Base-by-base conservation (phyloP, 768 basidiomycete genomes). In the Leccinellum luteum region DNA sequence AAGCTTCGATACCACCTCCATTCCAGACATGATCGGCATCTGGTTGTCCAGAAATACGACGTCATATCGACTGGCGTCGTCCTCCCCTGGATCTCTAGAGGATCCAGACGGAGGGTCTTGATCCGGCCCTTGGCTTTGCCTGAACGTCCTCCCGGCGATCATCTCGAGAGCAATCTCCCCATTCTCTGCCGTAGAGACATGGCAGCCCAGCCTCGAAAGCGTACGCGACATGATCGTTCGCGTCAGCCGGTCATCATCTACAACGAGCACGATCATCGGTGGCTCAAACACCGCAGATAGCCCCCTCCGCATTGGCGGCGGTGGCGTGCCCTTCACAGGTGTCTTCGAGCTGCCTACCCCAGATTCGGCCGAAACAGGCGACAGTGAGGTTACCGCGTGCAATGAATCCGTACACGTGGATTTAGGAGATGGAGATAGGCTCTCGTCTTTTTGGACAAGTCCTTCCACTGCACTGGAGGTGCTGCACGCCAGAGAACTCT, bases 201-300 rank as follows among this genome's bases (percentile, higher is more conserved):
- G 71, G 70, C 91, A 93, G 1, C 92, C 91, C 2, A 94, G 76
- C 34, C 91, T 79, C n/a, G 82, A 81, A 44, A 94, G 76, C 70
- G 92, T 82, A 23, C 91, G 80, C 58, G 79, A 81, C 92, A 94
- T 93, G 58, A 94, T 75, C 51, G 81, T 85, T 51, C 92, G 81
- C 52, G 93, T 94, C 54, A 94, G 71, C 12, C 79, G 72, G 69
- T 95, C 93, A 65, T 94, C 90, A 63, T 93, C 92, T 0, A 93
- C 92, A 3, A 93, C 89, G 19, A 92, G 77, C 48, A 90, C 89
- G 14, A 78, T 78, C 62, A 92, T 67, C 8, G 79, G 81, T 6
- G 77, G 71, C 53, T 85, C 83, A 43, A 85, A 77, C 38, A 72
- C 50, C 14, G 14, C 27, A 25, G 60, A 48, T n/a, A 21, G 8